Conservation (phyloP, 805 yeast species). For the Zygosaccharomyces siamensis region DNA sequence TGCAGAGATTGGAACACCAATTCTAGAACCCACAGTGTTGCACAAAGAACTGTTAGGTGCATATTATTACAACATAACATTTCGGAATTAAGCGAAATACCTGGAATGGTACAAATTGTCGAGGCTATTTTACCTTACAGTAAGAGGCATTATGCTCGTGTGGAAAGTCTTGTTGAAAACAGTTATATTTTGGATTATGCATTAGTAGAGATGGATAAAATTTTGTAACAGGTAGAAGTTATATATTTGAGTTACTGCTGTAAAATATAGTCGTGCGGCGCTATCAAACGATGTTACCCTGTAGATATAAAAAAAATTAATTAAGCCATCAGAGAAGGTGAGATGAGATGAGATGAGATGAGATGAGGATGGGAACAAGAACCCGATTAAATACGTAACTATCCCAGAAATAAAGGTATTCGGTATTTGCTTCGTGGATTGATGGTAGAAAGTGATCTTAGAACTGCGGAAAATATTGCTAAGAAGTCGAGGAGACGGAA, state of each 20-base stretch:
- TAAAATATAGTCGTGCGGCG: background rate
- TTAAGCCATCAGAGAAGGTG: background rate
- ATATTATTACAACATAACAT: conserved; percentile 53
- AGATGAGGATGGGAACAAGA: background rate
- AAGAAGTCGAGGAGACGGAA: conserved; percentile 53
- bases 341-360: conserved; percentile 17
- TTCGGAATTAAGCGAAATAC: conserved; percentile 54
- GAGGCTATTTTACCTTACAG: conserved; percentile 84
- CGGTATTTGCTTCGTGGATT: background rate
- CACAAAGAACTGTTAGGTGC: conserved; percentile 71
- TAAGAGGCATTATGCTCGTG: conserved; percentile 73
- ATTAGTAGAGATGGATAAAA: conserved; percentile 65
- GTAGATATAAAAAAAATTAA: conserved; percentile 5
- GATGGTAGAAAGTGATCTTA: conserved; percentile 28
- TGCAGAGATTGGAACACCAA: conserved; percentile 95
- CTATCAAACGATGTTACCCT: conserved; percentile 5
- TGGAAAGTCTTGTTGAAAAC: conserved; percentile 78
- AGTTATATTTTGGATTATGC: conserved; percentile 83
- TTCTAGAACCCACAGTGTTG: conserved; percentile 68
- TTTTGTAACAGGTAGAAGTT: conserved; percentile 17
- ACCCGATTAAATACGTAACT: too few relatives aligned
- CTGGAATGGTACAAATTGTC: conserved; percentile 61
- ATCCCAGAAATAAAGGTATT: too few relatives aligned
- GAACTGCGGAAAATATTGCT: conserved; percentile 15
- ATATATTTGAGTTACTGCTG: background rate